A percentile compares a stretch with the other conserved stretches of the same genome.
Evolutionary conservation across 768 basidiomycete genomes (phyloP).

Genomic region (Lactarius tabidus): DNA sequence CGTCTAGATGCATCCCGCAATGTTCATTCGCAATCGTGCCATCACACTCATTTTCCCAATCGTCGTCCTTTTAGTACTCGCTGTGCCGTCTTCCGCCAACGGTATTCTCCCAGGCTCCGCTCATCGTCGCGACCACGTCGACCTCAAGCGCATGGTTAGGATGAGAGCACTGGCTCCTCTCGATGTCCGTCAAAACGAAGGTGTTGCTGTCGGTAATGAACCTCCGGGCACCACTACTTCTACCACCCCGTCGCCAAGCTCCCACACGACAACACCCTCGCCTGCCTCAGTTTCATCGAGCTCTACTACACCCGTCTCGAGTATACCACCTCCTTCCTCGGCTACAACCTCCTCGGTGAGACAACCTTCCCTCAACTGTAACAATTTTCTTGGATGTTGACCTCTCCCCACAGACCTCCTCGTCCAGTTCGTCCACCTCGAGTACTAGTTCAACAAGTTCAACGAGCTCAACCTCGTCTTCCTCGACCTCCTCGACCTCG

Average conservation of each 20-base stretch:
- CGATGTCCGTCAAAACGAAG: conserved; percentile 6
- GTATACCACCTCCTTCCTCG: conserved; percentile 11
- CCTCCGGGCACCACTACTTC: conserved; percentile 32
- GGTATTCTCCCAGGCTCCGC: conserved; percentile 36
- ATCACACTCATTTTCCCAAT: conserved; percentile 63
- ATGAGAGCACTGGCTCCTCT: conserved; percentile 47
- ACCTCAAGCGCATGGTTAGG: conserved; percentile 62
- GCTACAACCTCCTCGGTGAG: conserved; percentile 14
- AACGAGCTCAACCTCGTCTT: conserved; percentile 29
- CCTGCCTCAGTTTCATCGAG: conserved; percentile 20
- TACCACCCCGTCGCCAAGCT: conserved; percentile 14
- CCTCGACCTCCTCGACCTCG: conserved; percentile 22
- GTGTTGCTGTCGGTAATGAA: conserved; percentile 27
- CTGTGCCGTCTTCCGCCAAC: conserved; percentile 43
- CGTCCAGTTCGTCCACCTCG: conserved; percentile 15
- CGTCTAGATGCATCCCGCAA: conserved; percentile 33
- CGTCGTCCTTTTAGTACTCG: conserved; percentile 50
- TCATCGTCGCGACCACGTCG: conserved; percentile 52
- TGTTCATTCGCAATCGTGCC: conserved; percentile 47
- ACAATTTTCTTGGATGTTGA: background rate
- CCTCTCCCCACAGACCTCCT: background rate
- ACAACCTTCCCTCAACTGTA: background rate
- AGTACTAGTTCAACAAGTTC: conserved; percentile 24
- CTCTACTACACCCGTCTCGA: background rate
- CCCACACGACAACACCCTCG: conserved; percentile 16